Base-by-base conservation (phyloP, 1,284 basidiomycete species). In the Boletus subluridellus region DNA sequence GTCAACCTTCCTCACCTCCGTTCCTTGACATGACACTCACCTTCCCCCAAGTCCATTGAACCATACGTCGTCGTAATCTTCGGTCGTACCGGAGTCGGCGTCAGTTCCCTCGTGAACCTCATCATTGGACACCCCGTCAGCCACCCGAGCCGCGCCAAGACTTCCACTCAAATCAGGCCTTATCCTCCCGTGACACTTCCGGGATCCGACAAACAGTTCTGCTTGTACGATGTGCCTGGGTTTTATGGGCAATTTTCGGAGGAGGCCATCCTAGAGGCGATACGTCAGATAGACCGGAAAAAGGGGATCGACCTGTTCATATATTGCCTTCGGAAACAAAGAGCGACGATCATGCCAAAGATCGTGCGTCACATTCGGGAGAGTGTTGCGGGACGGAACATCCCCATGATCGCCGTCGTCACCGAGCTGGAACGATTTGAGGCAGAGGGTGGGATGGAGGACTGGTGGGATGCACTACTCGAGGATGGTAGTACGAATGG, bases 41-140 rank as follows among this genome's bases (percentile, higher is more conserved):
- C 3, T 46, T 34, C 15, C 14, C 26, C 35, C 28, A 45, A 66
- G 62, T 10, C 11, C 12, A 42, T 26, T 5, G 49, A 48, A 21
- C 63, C 67, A 6, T 58, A 64, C 45, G 61, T 70, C 24, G 59
- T 69, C 44, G 65, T 70, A 1, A 49, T 70, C 48, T 70, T 69
- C 17, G 67, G 67, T 24, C 65, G 49, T 17, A 69, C 69, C 1
- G 67, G 67, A 1, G 69, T 66, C 4, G 67, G 67, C 28, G 42
- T 70, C 51, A 70, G 69, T 34, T 69, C 67, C 11, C 63, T 71
- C 53, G 45, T 63, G 2, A 69, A 69, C 52, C 66, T 70, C 59
- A 64, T 70, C 21, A 38, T 26, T 14, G 63, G 62, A 17, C 47
- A 52, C 45, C 63, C 66, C 12, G 5, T 57, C 47, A 68, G 65